Evolutionary conservation across 106 monocot genomes (phyloP).

Genomic region (Phalaenopsis equestris): DNA sequence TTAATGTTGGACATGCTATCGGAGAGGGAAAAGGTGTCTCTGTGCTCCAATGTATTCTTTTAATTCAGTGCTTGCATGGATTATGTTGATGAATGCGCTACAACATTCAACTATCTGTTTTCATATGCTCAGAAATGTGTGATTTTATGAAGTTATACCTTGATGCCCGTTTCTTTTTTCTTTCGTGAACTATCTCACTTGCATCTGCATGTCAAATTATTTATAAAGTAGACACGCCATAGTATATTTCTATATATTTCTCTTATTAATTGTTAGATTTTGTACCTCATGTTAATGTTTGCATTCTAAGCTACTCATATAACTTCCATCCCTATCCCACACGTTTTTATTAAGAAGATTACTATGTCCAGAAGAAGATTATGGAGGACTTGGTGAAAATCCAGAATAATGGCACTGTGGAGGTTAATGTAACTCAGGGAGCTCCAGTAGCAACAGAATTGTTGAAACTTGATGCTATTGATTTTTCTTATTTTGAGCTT

Average conservation of each 20-base stretch:
- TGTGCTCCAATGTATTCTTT: not conserved
- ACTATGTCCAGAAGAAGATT: constrained; percentile 51
- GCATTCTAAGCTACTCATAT: not conserved
- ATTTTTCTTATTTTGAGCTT: constrained; percentile 20
- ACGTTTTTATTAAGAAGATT: constrained; percentile 2
- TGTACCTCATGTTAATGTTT: not conserved
- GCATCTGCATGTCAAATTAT: not conserved
- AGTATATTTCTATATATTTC: not conserved
- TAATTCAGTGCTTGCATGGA: not conserved
- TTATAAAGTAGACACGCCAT: not conserved
- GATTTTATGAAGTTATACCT: not conserved
- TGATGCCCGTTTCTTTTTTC: not conserved
- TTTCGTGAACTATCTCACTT: not conserved
- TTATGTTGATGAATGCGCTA: constrained; percentile 6
- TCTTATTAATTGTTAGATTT: not conserved
- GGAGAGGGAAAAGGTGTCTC: constrained; percentile 54
- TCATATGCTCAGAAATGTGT: not conserved
- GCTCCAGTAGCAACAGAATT: constrained; percentile 77
- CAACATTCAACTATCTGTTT: not conserved
- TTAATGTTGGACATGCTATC: constrained; percentile 64
- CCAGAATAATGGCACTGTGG: constrained; percentile 75
- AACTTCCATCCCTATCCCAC: not conserved
- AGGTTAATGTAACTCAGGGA: constrained; percentile 50
- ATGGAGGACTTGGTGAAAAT: constrained; percentile 70
- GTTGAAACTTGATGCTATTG: constrained; percentile 65